A percentile compares a stretch with the other conserved stretches of the same genome.
Conservation (phyloP, 2,329 filamentous ascomycete genomes). For the Sporothrix protearum region DNA sequence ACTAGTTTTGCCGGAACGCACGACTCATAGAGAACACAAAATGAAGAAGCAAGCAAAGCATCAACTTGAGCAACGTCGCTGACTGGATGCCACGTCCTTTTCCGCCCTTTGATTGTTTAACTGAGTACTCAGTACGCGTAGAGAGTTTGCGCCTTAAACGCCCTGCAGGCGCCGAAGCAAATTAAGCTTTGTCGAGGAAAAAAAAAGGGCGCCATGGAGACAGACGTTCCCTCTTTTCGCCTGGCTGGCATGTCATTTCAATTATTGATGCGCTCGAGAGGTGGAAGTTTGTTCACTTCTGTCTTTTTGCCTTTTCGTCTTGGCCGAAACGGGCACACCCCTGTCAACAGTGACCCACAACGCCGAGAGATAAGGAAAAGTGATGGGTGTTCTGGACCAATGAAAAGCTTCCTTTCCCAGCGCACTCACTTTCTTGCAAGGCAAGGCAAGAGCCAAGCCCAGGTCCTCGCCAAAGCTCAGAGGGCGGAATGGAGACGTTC, state of each 20-base stretch:
- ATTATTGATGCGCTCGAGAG: not conserved
- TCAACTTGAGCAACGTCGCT: not conserved
- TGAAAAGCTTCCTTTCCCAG: constrained; percentile 12
- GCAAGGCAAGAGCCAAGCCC: not conserved
- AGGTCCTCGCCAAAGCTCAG: not conserved
- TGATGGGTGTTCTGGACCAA: constrained; percentile 9
- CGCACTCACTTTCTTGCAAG: not conserved
- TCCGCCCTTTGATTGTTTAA: not conserved
- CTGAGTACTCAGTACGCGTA: no score
- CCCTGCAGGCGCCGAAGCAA: not conserved
- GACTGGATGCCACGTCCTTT: not conserved
- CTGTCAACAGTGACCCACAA: constrained; percentile 21
- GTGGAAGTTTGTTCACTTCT: not conserved
- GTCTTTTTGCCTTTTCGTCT: not conserved
- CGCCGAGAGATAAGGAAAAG: constrained; percentile 30
- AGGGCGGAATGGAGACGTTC: not conserved
- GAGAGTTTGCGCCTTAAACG: not conserved
- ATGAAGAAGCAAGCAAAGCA: not conserved
- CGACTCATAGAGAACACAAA: not conserved
- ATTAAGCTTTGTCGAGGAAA: not conserved
- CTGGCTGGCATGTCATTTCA: constrained; percentile 10
- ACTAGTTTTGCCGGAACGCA: not conserved
- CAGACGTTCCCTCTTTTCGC: not conserved
- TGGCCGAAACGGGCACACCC: constrained; percentile 1
- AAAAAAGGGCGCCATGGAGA: not conserved